Percentiles rank a stretch among this genome's conserved stretches.
Conservation (phyloP, 2,329 filamentous ascomycete genomes). For the Graphium sp. region DNA sequence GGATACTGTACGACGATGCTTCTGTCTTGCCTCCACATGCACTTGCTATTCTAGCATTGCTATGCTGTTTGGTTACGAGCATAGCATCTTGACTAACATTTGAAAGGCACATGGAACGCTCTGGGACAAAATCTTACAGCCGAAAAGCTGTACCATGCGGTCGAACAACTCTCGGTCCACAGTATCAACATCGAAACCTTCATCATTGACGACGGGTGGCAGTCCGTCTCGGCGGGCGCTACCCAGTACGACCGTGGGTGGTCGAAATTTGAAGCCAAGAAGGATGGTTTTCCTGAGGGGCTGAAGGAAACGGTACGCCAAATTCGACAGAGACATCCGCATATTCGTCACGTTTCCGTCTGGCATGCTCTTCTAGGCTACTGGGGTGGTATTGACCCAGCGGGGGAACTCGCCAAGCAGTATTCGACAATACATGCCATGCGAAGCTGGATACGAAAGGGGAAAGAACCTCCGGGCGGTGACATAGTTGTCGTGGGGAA, state of each 20-base stretch:
- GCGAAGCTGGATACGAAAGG: constrained; percentile 11
- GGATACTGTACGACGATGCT: constrained; percentile 56
- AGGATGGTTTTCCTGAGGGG: constrained; percentile 61
- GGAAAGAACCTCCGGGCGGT: constrained; percentile 31
- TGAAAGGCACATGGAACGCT: constrained; percentile 72
- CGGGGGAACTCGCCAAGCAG: constrained; percentile 53
- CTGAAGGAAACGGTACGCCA: constrained; percentile 52
- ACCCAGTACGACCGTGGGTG: constrained; percentile 46
- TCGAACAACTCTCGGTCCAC: constrained; percentile 53
- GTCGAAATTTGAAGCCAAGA: constrained; percentile 76
- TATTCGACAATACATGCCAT: constrained; percentile 56
- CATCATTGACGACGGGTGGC: constrained; percentile 97
- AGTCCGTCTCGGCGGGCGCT: constrained; percentile 45
- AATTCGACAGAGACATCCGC: constrained; percentile 52
- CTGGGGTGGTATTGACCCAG: constrained; percentile 74
- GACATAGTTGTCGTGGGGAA: constrained; percentile 58
- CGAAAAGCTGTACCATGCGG: constrained; percentile 58
- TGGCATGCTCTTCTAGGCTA: constrained; percentile 84
- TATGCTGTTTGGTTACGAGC: neutral
- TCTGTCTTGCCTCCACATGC: neutral
- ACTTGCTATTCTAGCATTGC: neutral
- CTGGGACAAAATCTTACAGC: constrained; percentile 72
- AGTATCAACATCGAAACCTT: constrained; percentile 68
- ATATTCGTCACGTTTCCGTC: constrained; percentile 71
- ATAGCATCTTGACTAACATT: constrained; percentile 6